Base-by-base conservation (phyloP, 2,329 filamentous ascomycete species). In the Podosphaera fusca region DNA sequence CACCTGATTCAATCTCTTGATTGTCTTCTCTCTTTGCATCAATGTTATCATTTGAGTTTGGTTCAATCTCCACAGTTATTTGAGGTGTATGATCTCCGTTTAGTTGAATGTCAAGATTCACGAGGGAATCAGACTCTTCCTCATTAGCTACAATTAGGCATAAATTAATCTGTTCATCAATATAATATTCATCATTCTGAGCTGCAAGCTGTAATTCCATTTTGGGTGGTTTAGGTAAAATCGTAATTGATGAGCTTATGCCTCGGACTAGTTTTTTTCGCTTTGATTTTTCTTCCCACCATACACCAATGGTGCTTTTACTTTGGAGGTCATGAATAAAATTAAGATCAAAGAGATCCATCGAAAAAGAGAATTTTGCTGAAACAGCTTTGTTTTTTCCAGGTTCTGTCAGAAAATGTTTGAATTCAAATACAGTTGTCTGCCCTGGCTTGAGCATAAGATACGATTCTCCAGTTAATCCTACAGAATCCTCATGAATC, bases 161-260 rank as follows among this genome's bases (percentile, higher is more conserved):
- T 30, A 96, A 68, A 5, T 72, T 72, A 34, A 95, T 78, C 0
- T 72, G 68, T 70, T 98, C 92, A 63, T 94, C 84, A 1, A 85
- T 85, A 66, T 95, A 96, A 68, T 90, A 94, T 57, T 88, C 82
- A 10, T 79, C 75, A 58, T 76, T 73, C 6, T 82, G 69, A 46
- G 79, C 75, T 1, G 78, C 72, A 8, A 87, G 71, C 33, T 72
- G 76, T 51, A 98, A 79, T 63, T 87, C 81, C 72, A 98, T 80
- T 69, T 95, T 96, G 0, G 92, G 92, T 34, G 90, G 92, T 61
- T 94, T 85, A 1, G 92, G 90, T 56, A 88, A 75, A 31, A 98
- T 81, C 57, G 79, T 82, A 57, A 94, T 77, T 1, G 72, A 71
- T 38, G 77, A 73, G 7, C 77, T 70, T 52, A 76, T 72, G 9